These are phyloP conservation scores for Macrotyloma uniflorum DNA, from an alignment of 306 rosid genomes.

Conservation along the genomic window DNA sequence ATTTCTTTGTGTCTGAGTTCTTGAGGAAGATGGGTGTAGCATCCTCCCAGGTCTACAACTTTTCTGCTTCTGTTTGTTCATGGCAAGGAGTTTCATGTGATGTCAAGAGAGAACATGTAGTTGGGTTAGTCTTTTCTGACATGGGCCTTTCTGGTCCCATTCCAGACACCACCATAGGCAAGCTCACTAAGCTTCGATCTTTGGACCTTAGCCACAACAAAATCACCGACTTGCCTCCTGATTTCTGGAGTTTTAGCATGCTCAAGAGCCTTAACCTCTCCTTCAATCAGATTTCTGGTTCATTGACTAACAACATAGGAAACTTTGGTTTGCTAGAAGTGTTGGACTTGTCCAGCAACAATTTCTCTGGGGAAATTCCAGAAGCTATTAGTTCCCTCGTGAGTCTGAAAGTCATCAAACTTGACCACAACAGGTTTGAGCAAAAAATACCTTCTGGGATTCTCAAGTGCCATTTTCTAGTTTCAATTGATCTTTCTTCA, in stretches of 20 bases:
- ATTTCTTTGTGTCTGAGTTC: constrained; percentile 64
- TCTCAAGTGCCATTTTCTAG: constrained; percentile 57
- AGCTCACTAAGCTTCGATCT: constrained; percentile 68
- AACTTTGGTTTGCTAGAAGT: constrained; percentile 71
- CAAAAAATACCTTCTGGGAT: constrained; percentile 67
- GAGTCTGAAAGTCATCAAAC: constrained; percentile 59
- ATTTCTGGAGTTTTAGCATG: constrained; percentile 80
- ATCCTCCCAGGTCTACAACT: constrained; percentile 55
- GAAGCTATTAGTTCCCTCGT: constrained; percentile 59
- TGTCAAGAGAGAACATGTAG: constrained; percentile 48
- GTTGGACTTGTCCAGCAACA: constrained; percentile 68
- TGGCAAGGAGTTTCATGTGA: constrained; percentile 78
- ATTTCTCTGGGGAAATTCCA: constrained; percentile 72
- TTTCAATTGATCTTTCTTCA: constrained; percentile 66
- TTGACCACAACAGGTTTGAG: constrained; percentile 58
- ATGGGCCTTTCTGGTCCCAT: constrained; percentile 65
- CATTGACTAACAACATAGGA: constrained; percentile 69
- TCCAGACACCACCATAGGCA: constrained; percentile 78
- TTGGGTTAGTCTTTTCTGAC: constrained; percentile 57
- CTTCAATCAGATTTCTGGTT: constrained; percentile 64
- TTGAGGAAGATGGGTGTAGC: constrained; percentile 52
- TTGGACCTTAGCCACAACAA: constrained; percentile 84
- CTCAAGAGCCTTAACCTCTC: constrained; percentile 76
- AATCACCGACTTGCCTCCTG: constrained; percentile 71
- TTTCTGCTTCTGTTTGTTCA: constrained; percentile 69